A percentile compares a stretch with the other conserved stretches of the same genome.
phyloP scores from a whole-genome alignment of 352 stramenopile species.

The Phytophthora megakarya region DNA sequence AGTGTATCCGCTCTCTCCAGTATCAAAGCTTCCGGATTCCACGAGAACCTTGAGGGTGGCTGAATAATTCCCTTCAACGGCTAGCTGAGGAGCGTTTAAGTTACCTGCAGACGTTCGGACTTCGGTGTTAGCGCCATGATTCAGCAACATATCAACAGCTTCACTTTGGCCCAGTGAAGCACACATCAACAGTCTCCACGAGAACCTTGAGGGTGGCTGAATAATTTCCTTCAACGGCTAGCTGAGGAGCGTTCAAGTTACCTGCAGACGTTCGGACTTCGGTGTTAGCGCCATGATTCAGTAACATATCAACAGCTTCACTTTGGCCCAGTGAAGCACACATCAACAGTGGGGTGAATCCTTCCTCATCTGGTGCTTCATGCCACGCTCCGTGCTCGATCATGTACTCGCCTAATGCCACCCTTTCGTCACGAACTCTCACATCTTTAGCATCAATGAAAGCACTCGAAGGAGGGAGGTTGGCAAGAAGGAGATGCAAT shows the following conservation, averaged over 20 bases:
- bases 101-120: constrained; percentile 34
- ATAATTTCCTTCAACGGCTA: constrained; percentile 72
- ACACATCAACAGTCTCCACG: constrained; percentile 56
- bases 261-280: constrained; percentile 43
- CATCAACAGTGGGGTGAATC: constrained; percentile 68
- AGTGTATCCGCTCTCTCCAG: constrained; percentile 32
- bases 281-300: constrained; percentile 68
- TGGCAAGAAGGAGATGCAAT: constrained; percentile 76
- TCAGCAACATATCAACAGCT: constrained; percentile 71
- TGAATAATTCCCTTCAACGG: constrained; percentile 68
- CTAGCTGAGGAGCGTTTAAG: constrained; percentile 59
- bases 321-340: constrained; percentile 62
- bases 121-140: constrained; percentile 64
- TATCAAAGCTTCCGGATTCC: constrained; percentile 55
- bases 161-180: constrained; percentile 62
- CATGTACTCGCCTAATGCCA: constrained; percentile 76
- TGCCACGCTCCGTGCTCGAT: constrained; percentile 87
- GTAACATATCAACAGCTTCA: constrained; percentile 66
- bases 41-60: constrained; percentile 56
- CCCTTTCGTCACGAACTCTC: constrained; percentile 39
- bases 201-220: constrained; percentile 50
- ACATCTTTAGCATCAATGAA: constrained; percentile 11
- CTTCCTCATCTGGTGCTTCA: constrained; percentile 65
- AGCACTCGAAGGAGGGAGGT: constrained; percentile 36
- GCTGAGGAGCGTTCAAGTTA: constrained; percentile 51